These are phyloP conservation scores for Mikania micrantha DNA, from an alignment of 129 eudicot genomes.

Conservation along the genomic window DNA sequence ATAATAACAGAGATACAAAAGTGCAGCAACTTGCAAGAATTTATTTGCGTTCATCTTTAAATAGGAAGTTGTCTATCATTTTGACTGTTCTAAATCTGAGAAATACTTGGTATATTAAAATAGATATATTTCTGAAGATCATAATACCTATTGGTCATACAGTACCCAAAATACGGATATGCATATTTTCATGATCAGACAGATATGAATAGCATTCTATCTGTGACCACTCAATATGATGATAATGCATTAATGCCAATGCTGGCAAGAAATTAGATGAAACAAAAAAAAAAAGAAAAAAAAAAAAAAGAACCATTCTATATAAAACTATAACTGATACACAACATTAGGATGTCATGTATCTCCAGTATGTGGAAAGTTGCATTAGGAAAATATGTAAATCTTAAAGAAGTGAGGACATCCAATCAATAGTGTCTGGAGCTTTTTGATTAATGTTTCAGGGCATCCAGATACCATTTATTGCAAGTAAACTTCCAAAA, in stretches of 20 bases:
- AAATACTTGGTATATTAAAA: not conserved
- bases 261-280: not conserved
- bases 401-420: too few relatives aligned
- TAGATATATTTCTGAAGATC: not conserved
- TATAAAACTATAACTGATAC: not conserved
- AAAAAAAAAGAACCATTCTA: not conserved
- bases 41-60: not conserved
- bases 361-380: not conserved
- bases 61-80: not conserved
- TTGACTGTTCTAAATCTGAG: not conserved
- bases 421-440: too few relatives aligned
- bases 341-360: not conserved
- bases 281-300: not conserved
- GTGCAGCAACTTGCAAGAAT: not conserved
- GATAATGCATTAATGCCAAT: not conserved
- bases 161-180: not conserved
- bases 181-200: not conserved
- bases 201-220: not conserved
- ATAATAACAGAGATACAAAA: not conserved
- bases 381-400: not conserved
- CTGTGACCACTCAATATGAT: not conserved
- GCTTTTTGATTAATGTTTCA: too few relatives aligned
- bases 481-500: not conserved
- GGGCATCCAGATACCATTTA: not conserved
- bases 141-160: not conserved